Evolutionary conservation across 2,329 filamentous ascomycete species (phyloP).

Genomic region (Penicillium sp.): DNA sequence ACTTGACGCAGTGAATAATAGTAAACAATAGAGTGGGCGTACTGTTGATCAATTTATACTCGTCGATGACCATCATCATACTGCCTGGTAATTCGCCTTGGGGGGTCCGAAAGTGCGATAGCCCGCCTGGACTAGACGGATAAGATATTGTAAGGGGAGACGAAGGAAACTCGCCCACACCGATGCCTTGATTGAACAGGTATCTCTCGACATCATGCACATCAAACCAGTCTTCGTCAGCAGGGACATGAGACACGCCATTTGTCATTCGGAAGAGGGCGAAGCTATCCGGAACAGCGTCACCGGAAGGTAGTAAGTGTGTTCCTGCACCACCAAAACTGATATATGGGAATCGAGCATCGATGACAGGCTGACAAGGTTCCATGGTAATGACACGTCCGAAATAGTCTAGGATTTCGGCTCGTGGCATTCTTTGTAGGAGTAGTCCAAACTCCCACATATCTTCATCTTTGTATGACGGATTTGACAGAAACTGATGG

Average conservation of each 20-base stretch:
- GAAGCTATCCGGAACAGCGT: background rate
- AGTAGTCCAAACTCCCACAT: constrained; percentile 11
- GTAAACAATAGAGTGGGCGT: background rate
- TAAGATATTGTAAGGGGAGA: background rate
- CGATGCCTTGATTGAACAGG: constrained; percentile 7
- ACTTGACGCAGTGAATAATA: background rate
- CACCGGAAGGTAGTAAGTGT: constrained; percentile 1
- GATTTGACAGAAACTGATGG: constrained; percentile 5
- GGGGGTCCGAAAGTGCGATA: background rate
- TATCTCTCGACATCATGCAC: constrained; percentile 16
- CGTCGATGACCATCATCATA: background rate
- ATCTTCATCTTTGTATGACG: constrained; percentile 2
- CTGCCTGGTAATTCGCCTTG: background rate
- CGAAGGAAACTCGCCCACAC: background rate
- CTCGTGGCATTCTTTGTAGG: constrained; percentile 6
- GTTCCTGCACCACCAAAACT: constrained; percentile 12
- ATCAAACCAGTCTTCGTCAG: constrained; percentile 18
- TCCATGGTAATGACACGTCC: constrained; percentile 8
- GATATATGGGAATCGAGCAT: constrained; percentile 12
- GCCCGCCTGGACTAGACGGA: background rate
- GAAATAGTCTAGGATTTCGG: constrained; percentile 14
- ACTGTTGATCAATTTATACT: constrained; percentile 1
- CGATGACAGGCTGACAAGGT: constrained; percentile 12
- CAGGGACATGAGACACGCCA: constrained; percentile 5
- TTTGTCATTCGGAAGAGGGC: constrained; percentile 8